Base-by-base conservation (phyloP, 768 basidiomycete genomes). In the Kwoniella bestiolae region DNA sequence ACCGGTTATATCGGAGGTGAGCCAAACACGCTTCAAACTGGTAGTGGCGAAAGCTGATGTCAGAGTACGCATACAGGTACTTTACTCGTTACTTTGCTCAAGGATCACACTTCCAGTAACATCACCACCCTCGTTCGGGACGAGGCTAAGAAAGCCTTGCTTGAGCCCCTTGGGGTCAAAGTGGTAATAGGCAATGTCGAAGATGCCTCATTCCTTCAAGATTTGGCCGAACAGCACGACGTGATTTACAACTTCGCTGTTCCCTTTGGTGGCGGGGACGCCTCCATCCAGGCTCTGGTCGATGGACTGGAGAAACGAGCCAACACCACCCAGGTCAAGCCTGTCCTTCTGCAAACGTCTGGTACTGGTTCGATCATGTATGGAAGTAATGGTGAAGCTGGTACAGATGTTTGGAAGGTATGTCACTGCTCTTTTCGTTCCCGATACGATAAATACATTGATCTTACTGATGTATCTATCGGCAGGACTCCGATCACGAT, bases 181-280 rank as follows among this genome's bases (percentile, higher is more conserved):
- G 46, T 55, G 41, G 67, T 63, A 16, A 47, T 53, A 23, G 67
- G 67, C 3, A 28, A 29, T 11, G 45, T 59, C 16, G 62, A 63
- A 29, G 67, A 68, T 45, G 25, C 34, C 41, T 9, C 49, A 5
- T 50, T 63, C 8, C 56, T 68, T 29, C n/a, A 21, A 8, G 23
- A 55, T 12, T 46, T 68, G 5, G 61, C 46, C 46, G 5, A 16
- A 12, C 25, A 23, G 7, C 14, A 55, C 51, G 67, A 68, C 26
- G 62, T 64, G n/a, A 49, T 68, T 3, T 11, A 64, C 47, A 68
- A 68, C 57, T 68, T 63, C 35, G 55, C 67, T 3, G 67, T 68
- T 9, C 67, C 67, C 1, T 68, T 68, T 28, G 61, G 23, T 5
- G 67, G 67, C 1, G 67, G 62, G 11, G 67, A 68, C 31, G 61